Conservation (phyloP, 257 asterid genomes). For the Linderniella brevidens region DNA sequence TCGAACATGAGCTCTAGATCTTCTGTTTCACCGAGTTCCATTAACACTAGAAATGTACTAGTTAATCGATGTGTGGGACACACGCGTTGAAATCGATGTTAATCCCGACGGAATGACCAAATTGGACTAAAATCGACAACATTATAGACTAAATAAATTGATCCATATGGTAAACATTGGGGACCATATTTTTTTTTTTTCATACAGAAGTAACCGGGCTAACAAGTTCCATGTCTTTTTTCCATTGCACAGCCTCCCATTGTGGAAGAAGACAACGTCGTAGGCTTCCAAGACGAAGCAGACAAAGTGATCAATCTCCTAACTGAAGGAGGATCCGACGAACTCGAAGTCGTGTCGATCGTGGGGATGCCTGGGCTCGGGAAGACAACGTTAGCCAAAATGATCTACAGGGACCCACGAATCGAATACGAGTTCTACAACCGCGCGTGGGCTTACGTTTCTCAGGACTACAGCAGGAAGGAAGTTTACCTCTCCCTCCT, state of each 20-base stretch:
- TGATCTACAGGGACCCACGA: conserved; percentile 25
- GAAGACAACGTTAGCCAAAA: conserved; percentile 49
- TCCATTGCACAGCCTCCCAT: conserved; percentile 21
- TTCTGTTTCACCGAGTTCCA: no score
- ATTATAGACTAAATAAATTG: no score
- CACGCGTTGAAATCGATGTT: no score
- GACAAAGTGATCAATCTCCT: conserved; percentile 21
- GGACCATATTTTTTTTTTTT: no score
- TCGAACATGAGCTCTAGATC: no score
- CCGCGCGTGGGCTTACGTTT: conserved; percentile 36
- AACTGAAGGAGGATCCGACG: conserved; percentile 17
- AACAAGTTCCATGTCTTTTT: conserved; percentile 1
- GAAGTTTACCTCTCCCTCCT: conserved; percentile 35
- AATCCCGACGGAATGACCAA: no score
- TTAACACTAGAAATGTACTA: no score
- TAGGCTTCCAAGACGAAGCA: conserved; percentile 38
- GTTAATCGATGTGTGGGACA: no score
- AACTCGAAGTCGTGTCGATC: conserved; percentile 26
- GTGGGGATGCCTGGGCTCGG: conserved; percentile 47
- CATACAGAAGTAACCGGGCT: no score
- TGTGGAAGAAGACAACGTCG: conserved; percentile 39
- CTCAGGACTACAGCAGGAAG: conserved; percentile 30
- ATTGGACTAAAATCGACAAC: no score
- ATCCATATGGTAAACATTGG: no score
- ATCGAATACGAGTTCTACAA: conserved; percentile 25